Percentiles rank a stretch among this genome's conserved stretches.
Conservation (phyloP, 768 basidiomycete genomes). For the Leccinum boreale region DNA sequence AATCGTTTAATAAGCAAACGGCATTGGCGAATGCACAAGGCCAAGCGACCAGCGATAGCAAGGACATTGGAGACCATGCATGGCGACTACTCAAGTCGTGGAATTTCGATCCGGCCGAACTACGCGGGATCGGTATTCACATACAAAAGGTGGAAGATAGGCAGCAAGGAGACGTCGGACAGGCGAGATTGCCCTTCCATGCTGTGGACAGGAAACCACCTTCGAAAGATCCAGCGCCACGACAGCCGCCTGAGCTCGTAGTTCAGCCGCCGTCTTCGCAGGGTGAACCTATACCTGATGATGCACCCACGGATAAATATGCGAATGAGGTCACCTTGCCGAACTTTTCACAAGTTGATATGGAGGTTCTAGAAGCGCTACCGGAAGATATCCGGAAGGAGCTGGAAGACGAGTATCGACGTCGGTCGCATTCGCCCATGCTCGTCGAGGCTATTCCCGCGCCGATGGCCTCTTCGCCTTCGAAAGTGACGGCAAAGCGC, state of each 20-base stretch:
- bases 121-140: conserved; percentile 92
- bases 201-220: conserved; percentile 7
- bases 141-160: conserved; percentile 79
- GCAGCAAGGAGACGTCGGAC: conserved; percentile 43
- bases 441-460: conserved; percentile 12
- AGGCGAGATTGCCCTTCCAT: conserved; percentile 61
- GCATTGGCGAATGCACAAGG: conserved; percentile 58
- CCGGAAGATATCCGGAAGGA: conserved; percentile 69
- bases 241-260: conserved; percentile 19
- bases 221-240: conserved; percentile 2
- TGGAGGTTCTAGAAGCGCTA: conserved; percentile 63
- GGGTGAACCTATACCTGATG: conserved; percentile 16
- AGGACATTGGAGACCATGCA: conserved; percentile 70
- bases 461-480: neutral
- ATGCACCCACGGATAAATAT: conserved; percentile 11
- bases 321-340: conserved; percentile 45
- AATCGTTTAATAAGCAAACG: conserved; percentile 74
- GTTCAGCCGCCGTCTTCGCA: conserved; percentile 36
- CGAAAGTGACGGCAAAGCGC: conserved; percentile 30
- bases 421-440: conserved; percentile 53
- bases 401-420: conserved; percentile 62
- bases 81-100: conserved; percentile 73
- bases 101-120: conserved; percentile 75
- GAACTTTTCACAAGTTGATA: conserved; percentile 74
- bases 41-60: conserved; percentile 68